Base-by-base conservation (phyloP, 805 yeast genomes). In the Hanseniaspora occidentalis region DNA sequence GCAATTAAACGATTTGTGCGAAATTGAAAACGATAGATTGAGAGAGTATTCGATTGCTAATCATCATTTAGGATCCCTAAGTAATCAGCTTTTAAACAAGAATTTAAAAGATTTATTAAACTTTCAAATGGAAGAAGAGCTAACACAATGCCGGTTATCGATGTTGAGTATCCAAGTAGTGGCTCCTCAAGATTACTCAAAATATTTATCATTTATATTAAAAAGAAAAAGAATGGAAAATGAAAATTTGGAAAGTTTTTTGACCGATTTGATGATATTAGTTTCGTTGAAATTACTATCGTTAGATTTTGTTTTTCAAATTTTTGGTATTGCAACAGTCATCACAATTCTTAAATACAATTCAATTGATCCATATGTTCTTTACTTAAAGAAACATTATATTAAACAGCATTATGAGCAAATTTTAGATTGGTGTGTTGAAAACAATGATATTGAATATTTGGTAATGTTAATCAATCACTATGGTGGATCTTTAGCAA, bases 41-140 rank as follows among this genome's bases (percentile, higher is more conserved):
- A 56, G 53, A 29, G 45, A 44, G 21, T 36, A 54, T 14, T 37
- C 46, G n/a, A 52, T 48, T 5, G 11, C 10, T 17, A n/a, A 31
- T 17, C 37, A 35, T 25, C 19, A 33, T 23, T 9, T n/a, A 17
- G 6, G 39, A 38, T 19, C 19, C 38, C 16, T 36, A 35, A 22
- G 19, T 5, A 26, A 31, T 20, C 43, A 42, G 40, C 55, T 50
- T 38, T 55, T 55, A 38, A 50, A 56, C 1, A 58, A 57, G 35
- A 44, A 54, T 3, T 54, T 57, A 35, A 58, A 56, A 39, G 50
- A 50, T n/a, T 55, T 53, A 39, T 41, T 57, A 11, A 53, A 56
- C 31, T 40, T 39, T 17, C 29, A 42, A 41, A 3, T 42, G 38
- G 43, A 44, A 6, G 26, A 23, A 17, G 26, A 9, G 3, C 14